Percentiles rank a stretch among this genome's conserved stretches.
Evolutionary conservation across 148 eudicot genomes (phyloP).

Genomic region (Pouteria glomerata): DNA sequence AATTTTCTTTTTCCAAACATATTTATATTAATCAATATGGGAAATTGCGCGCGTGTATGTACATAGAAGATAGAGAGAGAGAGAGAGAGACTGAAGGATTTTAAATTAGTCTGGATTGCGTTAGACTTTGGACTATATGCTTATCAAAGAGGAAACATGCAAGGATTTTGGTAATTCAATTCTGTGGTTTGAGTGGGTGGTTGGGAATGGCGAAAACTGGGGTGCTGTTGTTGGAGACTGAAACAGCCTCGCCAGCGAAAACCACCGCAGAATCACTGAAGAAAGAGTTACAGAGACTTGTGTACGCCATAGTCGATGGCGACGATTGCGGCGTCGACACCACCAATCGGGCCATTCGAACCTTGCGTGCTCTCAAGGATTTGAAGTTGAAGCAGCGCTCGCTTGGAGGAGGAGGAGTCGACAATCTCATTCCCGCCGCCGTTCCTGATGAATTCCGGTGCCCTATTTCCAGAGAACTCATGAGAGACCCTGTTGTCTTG

Average conservation of each 20-base stretch:
- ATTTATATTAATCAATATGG: no score
- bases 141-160: no score
- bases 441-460: conserved; percentile 64
- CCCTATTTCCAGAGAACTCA: conserved; percentile 71
- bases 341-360: conserved; percentile 53
- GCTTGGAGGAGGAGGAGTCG: not conserved
- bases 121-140: no score
- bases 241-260: conserved; percentile 1
- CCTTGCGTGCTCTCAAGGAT: conserved; percentile 40
- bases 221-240: not conserved
- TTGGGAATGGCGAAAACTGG: conserved; percentile 3
- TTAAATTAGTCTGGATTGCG: no score
- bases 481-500: conserved; percentile 78
- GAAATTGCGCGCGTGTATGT: no score
- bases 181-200: not conserved
- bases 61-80: no score
- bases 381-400: conserved; percentile 36
- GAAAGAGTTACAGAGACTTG: conserved; percentile 45
- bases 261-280: conserved; percentile 33
- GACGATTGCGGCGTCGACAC: conserved; percentile 31
- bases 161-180: not conserved
- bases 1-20: no score
- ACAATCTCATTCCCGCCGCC: no score
- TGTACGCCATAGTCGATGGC: conserved; percentile 49
- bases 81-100: no score